Conservation (phyloP, 169 alveolate genomes). For the Plasmodium gallinaceum region DNA sequence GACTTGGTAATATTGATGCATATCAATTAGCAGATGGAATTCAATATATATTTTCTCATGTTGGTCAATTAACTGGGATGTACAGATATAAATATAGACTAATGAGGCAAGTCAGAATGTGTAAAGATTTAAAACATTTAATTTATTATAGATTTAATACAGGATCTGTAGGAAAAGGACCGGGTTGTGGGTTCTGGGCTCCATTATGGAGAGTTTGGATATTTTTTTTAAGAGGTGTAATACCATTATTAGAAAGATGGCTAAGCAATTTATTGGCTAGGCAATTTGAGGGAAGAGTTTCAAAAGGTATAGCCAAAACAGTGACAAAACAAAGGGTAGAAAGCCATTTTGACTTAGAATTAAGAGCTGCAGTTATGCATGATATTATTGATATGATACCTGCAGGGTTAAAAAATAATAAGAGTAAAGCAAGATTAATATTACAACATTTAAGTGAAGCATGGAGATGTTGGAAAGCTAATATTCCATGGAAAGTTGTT, state of each 20-base stretch:
- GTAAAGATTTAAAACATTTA: conserved; percentile 99
- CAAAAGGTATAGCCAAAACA: conserved; percentile 98
- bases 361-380: conserved; percentile 99
- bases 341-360: conserved; percentile 98
- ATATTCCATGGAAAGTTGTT: conserved; percentile 99
- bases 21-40: conserved; percentile 99
- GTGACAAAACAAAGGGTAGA: conserved; percentile 99
- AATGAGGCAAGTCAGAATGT: conserved; percentile 99
- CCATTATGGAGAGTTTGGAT: conserved; percentile 99
- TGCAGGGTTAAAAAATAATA: conserved; percentile 98
- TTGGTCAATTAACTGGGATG: conserved; percentile 99
- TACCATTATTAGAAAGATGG: conserved; percentile 99
- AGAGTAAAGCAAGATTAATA: conserved; percentile 96
- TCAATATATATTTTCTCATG: conserved; percentile 98
- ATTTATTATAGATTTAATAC: conserved; percentile 99
- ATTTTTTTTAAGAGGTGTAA: conserved; percentile 98
- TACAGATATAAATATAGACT: conserved; percentile 99
- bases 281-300: conserved; percentile 99
- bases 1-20: conserved; percentile 99
- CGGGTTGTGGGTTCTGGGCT: conserved; percentile 99
- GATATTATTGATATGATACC: conserved; percentile 99
- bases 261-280: conserved; percentile 98
- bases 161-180: conserved; percentile 99
- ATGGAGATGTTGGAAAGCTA: conserved; percentile 99
- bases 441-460: conserved; percentile 99